Evolutionary conservation across 2,329 filamentous ascomycete species (phyloP).

Genomic region (Botrytis elliptica): DNA sequence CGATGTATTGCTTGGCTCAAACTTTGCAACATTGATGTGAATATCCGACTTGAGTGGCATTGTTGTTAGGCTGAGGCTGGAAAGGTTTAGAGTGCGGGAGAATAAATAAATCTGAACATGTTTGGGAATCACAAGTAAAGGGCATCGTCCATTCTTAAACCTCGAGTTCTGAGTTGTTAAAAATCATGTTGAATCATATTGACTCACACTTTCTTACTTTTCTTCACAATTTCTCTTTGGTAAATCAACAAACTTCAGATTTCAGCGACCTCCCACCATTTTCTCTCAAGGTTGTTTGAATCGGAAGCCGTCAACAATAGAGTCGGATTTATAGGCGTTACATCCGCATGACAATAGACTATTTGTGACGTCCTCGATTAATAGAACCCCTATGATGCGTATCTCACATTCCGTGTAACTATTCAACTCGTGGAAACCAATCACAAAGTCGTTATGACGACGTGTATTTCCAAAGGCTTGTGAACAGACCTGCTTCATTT

Average conservation of each 20-base stretch:
- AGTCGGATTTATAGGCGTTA: conserved; percentile 2
- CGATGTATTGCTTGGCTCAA: conserved; percentile 43
- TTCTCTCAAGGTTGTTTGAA: neutral
- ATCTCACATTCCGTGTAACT: conserved; percentile 6
- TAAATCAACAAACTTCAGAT: neutral
- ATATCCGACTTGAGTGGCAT: conserved; percentile 44
- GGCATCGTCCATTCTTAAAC: neutral
- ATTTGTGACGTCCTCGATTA: conserved; percentile 1
- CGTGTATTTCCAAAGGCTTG: neutral
- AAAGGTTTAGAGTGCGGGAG: too few relatives aligned
- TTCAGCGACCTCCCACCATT: neutral
- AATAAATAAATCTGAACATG: conserved; percentile 35
- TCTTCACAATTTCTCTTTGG: neutral
- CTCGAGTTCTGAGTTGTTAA: neutral
- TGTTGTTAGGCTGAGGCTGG: neutral
- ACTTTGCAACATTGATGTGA: conserved; percentile 44
- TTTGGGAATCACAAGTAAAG: conserved; percentile 48
- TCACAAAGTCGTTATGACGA: neutral
- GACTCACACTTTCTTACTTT: neutral
- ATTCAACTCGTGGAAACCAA: neutral
- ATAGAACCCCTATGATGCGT: neutral
- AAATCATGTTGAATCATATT: neutral
- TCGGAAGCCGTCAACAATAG: conserved; percentile 20
- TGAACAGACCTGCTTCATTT: neutral
- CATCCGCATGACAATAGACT: neutral